These are phyloP conservation scores for Penicillium crustosum DNA, from an alignment of 2,329 filamentous ascomycete genomes.

Conservation along the genomic window DNA sequence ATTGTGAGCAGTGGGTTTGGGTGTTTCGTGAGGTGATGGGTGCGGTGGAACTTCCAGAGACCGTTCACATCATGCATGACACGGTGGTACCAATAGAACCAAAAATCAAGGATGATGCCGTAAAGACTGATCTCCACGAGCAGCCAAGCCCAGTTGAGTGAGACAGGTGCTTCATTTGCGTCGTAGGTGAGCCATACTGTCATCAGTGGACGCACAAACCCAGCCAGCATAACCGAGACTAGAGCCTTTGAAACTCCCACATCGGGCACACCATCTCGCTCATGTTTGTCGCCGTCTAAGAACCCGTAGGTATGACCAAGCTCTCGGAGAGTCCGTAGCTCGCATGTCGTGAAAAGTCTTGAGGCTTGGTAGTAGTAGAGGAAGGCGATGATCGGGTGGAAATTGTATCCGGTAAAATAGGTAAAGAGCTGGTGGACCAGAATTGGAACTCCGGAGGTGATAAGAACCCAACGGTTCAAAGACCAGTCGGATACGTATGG, in stretches of 20 bases:
- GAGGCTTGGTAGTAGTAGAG: constrained; percentile 3
- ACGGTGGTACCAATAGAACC: constrained; percentile 9
- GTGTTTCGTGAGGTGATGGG: constrained; percentile 1
- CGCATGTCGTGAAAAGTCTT: background rate
- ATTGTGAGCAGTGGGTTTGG: constrained; percentile 4
- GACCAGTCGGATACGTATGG: background rate
- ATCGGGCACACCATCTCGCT: constrained; percentile 5
- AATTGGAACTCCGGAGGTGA: background rate
- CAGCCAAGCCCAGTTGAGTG: background rate
- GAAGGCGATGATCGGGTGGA: constrained; percentile 1
- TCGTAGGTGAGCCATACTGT: constrained; percentile 1
- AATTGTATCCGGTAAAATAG: background rate
- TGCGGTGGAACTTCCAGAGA: constrained; percentile 5
- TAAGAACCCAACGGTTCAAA: constrained; percentile 1
- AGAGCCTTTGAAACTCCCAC: background rate
- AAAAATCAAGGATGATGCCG: constrained; percentile 3
- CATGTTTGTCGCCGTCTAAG: background rate
- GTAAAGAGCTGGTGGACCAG: background rate
- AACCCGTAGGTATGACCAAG: constrained; percentile 1
- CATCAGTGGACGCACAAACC: background rate
- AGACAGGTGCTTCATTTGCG: background rate
- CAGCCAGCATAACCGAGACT: background rate
- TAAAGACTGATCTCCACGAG: background rate
- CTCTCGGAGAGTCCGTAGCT: background rate
- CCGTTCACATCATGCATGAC: constrained; percentile 1